Percentiles rank a stretch among this genome's conserved stretches.
These are phyloP conservation scores for Malus orientalis DNA, from an alignment of 306 rosid genomes.

Conservation along the genomic window DNA sequence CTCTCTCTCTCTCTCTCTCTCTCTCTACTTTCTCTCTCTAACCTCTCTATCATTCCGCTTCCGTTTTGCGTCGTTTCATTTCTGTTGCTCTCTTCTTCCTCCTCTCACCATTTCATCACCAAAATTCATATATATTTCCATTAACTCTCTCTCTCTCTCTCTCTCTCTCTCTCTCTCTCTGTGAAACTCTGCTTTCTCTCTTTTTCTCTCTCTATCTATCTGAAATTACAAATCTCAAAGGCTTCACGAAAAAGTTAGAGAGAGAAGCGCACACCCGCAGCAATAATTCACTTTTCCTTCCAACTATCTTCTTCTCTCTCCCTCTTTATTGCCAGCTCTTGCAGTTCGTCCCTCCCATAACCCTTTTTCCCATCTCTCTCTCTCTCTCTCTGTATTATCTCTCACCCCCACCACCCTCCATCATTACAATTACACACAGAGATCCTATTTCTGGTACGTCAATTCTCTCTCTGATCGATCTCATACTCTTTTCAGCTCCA, in stretches of 20 bases:
- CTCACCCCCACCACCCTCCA: conserved; percentile 20
- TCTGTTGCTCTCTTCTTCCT: not conserved
- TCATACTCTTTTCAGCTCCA: not conserved
- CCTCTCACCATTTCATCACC: conserved; percentile 15
- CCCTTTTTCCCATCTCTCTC: conserved; percentile 21
- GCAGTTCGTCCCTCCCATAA: conserved; percentile 49
- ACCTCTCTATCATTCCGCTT: not conserved
- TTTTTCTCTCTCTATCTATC: conserved; percentile 23
- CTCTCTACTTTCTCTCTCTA: not conserved
- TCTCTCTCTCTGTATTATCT: conserved; percentile 6
- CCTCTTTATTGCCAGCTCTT: conserved; percentile 78
- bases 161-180: not conserved
- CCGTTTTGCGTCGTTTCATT: not conserved
- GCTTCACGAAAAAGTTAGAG: conserved; percentile 68
- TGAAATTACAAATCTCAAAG: conserved; percentile 58
- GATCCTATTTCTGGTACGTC: conserved; percentile 58
- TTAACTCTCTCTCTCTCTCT: conserved; percentile 9
- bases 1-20: not conserved
- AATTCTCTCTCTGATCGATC: conserved; percentile 21
- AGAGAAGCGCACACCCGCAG: conserved; percentile 40
- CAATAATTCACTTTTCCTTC: conserved; percentile 75
- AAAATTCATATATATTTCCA: not conserved
- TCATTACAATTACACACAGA: conserved; percentile 11
- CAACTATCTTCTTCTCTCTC: conserved; percentile 17
- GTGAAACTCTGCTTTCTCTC: conserved; percentile 9